Conservation (phyloP, 2,329 filamentous ascomycete genomes). For the Penicillium olsonii region DNA sequence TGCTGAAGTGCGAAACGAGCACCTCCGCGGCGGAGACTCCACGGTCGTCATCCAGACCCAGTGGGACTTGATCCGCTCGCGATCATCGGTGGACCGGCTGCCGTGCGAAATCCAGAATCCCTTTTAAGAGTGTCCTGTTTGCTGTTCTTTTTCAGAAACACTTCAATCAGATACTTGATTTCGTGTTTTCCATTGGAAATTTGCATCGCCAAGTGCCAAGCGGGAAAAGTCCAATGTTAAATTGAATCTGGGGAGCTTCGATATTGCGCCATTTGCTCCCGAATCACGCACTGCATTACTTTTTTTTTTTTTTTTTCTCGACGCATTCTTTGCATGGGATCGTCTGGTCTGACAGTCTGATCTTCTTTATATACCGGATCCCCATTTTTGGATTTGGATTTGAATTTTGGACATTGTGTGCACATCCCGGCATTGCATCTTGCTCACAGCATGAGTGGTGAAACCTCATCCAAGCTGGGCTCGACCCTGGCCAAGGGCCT, state of each 20-base stretch:
- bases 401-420: constrained; percentile 5
- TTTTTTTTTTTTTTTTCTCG: constrained; percentile 10
- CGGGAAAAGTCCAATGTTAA: constrained; percentile 12
- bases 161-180: neutral
- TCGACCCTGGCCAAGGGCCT: constrained; percentile 75
- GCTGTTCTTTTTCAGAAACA: neutral
- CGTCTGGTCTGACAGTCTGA: constrained; percentile 8
- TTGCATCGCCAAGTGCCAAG: constrained; percentile 3
- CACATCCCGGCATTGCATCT: constrained; percentile 1
- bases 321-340: constrained; percentile 17
- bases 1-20: too few relatives aligned
- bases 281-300: constrained; percentile 22
- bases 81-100: constrained; percentile 28
- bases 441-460: constrained; percentile 31
- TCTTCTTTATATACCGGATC: constrained; percentile 21
- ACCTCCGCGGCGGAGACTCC: constrained; percentile 1
- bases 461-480: constrained; percentile 60
- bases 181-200: constrained; percentile 7
- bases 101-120: constrained; percentile 5
- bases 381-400: too few relatives aligned
- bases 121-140: constrained; percentile 1
- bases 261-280: constrained; percentile 27
- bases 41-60: constrained; percentile 30
- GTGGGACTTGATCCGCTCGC: constrained; percentile 20
- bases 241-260: constrained; percentile 20